These are phyloP conservation scores for Botrytis fabae DNA, from an alignment of 2,329 filamentous ascomycete genomes.

Conservation along the genomic window DNA sequence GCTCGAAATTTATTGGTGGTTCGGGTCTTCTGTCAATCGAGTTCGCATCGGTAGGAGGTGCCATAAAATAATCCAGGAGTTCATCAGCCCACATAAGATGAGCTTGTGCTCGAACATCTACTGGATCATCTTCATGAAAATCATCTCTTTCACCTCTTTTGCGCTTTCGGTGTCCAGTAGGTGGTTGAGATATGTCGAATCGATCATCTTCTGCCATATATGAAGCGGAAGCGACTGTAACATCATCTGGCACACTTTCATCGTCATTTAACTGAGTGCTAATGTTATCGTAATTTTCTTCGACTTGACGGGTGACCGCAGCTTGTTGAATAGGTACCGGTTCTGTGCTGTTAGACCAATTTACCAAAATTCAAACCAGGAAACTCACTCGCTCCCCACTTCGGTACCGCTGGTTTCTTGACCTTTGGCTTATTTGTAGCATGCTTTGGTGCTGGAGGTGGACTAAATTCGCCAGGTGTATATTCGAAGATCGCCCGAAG, in stretches of 20 bases:
- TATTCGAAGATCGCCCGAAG: conserved; percentile 88
- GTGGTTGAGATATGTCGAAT: conserved; percentile 67
- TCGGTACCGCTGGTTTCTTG: conserved; percentile 64
- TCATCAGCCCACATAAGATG: conserved; percentile 92
- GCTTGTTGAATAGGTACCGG: conserved; percentile 36
- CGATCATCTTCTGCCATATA: conserved; percentile 83
- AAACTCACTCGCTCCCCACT: conserved; percentile 52
- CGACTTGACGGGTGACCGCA: conserved; percentile 46
- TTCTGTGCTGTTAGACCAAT: conserved; percentile 39
- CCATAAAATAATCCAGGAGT: conserved; percentile 92
- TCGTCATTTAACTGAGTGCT: conserved; percentile 68
- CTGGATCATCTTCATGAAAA: conserved; percentile 52
- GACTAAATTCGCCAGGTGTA: conserved; percentile 78
- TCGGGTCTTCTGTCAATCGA: conserved; percentile 64
- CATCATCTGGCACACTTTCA: conserved; percentile 74
- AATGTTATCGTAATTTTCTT: conserved; percentile 66
- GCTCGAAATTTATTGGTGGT: conserved; percentile 81
- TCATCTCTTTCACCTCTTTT: conserved; percentile 66
- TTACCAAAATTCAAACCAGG: conserved; percentile 24
- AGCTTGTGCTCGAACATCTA: conserved; percentile 72
- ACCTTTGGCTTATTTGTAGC: conserved; percentile 83
- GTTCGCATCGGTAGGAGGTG: conserved; percentile 63
- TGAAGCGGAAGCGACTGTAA: conserved; percentile 79
- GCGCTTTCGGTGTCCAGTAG: conserved; percentile 67
- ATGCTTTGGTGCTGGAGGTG: conserved; percentile 91